A percentile compares a stretch with the other conserved stretches of the same genome.
Conservation (phyloP, 2,329 filamentous ascomycete species). For the Penicillium digitatum region DNA sequence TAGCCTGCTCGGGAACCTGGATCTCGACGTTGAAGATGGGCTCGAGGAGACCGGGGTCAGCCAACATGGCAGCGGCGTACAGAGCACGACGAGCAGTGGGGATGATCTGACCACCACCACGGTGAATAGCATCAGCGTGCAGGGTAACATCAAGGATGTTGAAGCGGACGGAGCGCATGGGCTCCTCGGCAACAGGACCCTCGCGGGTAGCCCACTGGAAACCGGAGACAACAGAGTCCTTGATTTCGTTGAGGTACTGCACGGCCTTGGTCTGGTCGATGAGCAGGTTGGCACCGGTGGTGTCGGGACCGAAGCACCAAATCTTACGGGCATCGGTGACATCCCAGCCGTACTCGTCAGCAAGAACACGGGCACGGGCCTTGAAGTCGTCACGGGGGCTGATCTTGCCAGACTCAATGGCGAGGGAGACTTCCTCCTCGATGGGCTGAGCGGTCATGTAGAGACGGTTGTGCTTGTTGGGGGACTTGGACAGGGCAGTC, state of each 20-base stretch:
- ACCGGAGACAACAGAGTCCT: conserved; percentile 98
- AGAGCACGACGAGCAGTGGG: conserved; percentile 96
- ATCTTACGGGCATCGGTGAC: conserved; percentile 99
- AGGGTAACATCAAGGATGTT: conserved; percentile 99
- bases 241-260: conserved; percentile 99
- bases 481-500: conserved; percentile 96
- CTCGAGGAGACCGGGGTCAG: conserved; percentile 87
- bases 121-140: conserved; percentile 98
- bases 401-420: conserved; percentile 91
- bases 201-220: conserved; percentile 99
- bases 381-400: conserved; percentile 97
- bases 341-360: conserved; percentile 98
- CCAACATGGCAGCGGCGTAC: conserved; percentile 87
- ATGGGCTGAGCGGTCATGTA: conserved; percentile 92
- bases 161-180: conserved; percentile 94
- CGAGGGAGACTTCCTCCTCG: conserved; percentile 81
- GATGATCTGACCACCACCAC: conserved; percentile 98
- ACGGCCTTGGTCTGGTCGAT: conserved; percentile 99
- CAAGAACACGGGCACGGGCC: conserved; percentile 89
- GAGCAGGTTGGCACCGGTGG: conserved; percentile 94
- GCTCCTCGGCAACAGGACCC: conserved; percentile 96
- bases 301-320: conserved; percentile 99
- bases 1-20: conserved; percentile 95
- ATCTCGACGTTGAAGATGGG: conserved; percentile 99
- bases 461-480: conserved; percentile 99